Percentiles rank a stretch among this genome's conserved stretches.
Conservation (phyloP, 805 yeast genomes). For the Ogataea salicorniae region DNA sequence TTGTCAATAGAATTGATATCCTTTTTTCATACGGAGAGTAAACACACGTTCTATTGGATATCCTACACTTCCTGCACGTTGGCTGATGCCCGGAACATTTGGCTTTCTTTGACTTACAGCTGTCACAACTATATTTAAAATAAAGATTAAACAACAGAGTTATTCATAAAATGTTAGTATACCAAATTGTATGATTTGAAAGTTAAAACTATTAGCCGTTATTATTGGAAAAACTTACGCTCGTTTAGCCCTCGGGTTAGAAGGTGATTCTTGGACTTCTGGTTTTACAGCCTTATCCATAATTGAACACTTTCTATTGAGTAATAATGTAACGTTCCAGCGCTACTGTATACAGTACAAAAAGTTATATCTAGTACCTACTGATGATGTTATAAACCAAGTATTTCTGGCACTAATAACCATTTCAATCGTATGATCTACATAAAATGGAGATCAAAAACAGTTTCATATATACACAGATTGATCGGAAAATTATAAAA, state of each 20-base stretch:
- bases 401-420: no score
- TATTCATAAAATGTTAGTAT: neutral
- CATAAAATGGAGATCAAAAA: no score
- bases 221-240: neutral
- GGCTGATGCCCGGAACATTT: conserved; percentile 25
- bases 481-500: no score
- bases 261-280: neutral
- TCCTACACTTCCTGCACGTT: conserved; percentile 15
- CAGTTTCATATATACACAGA: no score
- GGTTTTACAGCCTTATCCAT: neutral
- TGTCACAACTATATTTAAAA: conserved; percentile 13
- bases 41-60: conserved; percentile 11
- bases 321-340: neutral
- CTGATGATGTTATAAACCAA: no score
- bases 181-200: neutral
- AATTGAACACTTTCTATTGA: neutral
- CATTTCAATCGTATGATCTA: no score
- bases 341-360: no score
- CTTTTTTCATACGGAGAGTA: conserved; percentile 21
- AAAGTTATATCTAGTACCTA: no score
- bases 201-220: neutral
- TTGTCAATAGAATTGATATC: conserved; percentile 16
- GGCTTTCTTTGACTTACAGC: conserved; percentile 19
- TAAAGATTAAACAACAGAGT: neutral
- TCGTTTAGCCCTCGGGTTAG: neutral